Evolutionary conservation across 2,329 filamentous ascomycete species (phyloP).

Genomic region (Cordyceps tenuipes): DNA sequence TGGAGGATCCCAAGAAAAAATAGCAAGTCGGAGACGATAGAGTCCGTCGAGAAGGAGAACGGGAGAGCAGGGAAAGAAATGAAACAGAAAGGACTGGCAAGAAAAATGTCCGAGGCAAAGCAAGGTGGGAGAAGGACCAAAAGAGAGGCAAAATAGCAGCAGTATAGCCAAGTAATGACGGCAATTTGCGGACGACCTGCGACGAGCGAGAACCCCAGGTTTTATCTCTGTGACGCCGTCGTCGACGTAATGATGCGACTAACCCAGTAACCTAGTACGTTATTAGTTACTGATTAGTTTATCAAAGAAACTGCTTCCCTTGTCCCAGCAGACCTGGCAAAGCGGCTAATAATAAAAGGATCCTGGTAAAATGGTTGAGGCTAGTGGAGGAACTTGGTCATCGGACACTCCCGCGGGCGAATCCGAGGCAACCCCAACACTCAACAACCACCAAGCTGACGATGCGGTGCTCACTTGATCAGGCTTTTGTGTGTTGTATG

Average conservation of each 20-base stretch:
- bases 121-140: neutral
- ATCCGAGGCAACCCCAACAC: constrained; percentile 11
- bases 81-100: neutral
- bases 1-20: neutral
- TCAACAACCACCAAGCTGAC: constrained; percentile 13
- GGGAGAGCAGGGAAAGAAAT: neutral
- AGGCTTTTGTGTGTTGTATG: neutral
- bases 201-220: neutral
- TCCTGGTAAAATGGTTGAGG: constrained; percentile 7
- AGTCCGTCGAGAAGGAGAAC: neutral
- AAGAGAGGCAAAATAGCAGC: neutral
- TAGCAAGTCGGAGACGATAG: neutral
- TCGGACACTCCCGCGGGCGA: neutral
- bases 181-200: neutral
- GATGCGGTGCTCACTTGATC: constrained; percentile 9
- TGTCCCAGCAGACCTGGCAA: neutral
- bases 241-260: constrained; percentile 6
- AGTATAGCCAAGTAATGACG: neutral
- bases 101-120: neutral
- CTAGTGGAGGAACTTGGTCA: constrained; percentile 7
- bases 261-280: no score
- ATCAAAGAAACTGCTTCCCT: neutral
- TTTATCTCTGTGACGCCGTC: constrained; percentile 1
- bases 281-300: no score
- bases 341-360: neutral